Evolutionary conservation across 495 filamentous ascomycete species (phyloP), one percentile per base, ranked within the genome.

Genomic region (Daldinia caldariorum): DNA sequence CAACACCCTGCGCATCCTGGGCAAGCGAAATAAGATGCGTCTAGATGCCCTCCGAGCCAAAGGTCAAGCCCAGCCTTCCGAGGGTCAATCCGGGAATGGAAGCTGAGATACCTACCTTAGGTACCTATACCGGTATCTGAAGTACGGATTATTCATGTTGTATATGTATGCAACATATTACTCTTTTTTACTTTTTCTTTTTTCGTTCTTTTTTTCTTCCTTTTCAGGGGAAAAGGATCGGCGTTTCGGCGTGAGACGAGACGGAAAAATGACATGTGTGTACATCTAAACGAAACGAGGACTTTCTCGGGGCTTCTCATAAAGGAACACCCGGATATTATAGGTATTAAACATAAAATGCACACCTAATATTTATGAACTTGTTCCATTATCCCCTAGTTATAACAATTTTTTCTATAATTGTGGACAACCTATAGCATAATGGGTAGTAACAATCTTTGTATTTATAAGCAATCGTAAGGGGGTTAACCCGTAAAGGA

Each of bases 11-110:
- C 81, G 89, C 38, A 77, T 91, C 18, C 67, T 92, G 67, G 84
- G 85, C 37, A 87, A 86, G 83, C 77, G 89, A 74, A 92, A 92
- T 77, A 83, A 89, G 79, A 66, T 83, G 76, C 75, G 89, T 9
- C 64, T 89, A 71, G 85, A 82, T n/a, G 82, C 79, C 22, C 72
- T 92, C 74, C 83, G 80, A 72, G 82, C 73, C 22, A 75, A 76
- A 61, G 56, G 35, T 13, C 67, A 49, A 31, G 47, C 51, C 26
- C 26, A 49, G 31, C 39, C 51, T 22, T 49, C 61, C 13, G 63
- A 66, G 43, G 29, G 62, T 18, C n/a, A 60, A 13, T 0, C 26
- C n/a, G 29, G 34, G 39, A 35, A 62, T 18, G 35, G 16, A 29
- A 51, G 45, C 6, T 51, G 50, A 67, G 34, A 20, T 53, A 8